Conservation (phyloP, 192 early-diverging fungal species). For the Coemansia sp. region DNA sequence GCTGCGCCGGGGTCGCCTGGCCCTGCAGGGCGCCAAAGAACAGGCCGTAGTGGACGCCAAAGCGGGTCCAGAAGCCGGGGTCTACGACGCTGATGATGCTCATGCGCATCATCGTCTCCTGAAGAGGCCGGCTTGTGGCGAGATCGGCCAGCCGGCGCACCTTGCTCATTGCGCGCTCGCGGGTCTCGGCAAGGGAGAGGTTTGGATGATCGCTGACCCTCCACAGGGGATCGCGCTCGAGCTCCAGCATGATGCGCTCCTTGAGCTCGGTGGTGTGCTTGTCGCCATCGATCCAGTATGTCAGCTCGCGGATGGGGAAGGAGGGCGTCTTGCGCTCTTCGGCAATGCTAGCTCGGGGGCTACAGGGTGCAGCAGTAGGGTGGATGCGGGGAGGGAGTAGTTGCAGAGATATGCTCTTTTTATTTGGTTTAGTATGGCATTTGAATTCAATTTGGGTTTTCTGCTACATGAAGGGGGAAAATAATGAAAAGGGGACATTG, state of each 20-base stretch:
- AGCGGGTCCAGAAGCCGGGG: conserved; percentile 86
- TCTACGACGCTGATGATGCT: conserved; percentile 77
- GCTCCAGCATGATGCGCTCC: conserved; percentile 79
- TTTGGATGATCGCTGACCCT: conserved; percentile 77
- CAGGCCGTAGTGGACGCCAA: conserved; percentile 87
- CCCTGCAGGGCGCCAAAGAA: conserved; percentile 85
- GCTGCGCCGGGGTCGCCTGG: conserved; percentile 78
- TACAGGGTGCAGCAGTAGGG: too few species aligned
- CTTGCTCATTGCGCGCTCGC: conserved; percentile 84
- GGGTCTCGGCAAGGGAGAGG: conserved; percentile 69
- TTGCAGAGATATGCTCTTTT: not conserved
- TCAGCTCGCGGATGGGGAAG: conserved; percentile 76
- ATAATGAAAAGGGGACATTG: too few species aligned
- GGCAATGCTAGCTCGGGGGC: conserved; percentile 56
- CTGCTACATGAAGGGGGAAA: too few species aligned
- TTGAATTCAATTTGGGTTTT: not conserved
- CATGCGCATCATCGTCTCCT: conserved; percentile 72
- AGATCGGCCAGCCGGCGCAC: conserved; percentile 66
- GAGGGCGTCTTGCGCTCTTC: conserved; percentile 72
- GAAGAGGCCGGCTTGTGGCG: conserved; percentile 67
- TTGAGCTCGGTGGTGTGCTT: conserved; percentile 60
- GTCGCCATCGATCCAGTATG: conserved; percentile 81
- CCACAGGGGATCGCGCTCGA: conserved; percentile 83
- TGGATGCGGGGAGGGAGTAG: too few species aligned
- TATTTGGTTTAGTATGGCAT: too few species aligned